These are phyloP conservation scores for Papiliotrema nemorosa DNA, from an alignment of 1,284 basidiomycete species.

Conservation along the genomic window DNA sequence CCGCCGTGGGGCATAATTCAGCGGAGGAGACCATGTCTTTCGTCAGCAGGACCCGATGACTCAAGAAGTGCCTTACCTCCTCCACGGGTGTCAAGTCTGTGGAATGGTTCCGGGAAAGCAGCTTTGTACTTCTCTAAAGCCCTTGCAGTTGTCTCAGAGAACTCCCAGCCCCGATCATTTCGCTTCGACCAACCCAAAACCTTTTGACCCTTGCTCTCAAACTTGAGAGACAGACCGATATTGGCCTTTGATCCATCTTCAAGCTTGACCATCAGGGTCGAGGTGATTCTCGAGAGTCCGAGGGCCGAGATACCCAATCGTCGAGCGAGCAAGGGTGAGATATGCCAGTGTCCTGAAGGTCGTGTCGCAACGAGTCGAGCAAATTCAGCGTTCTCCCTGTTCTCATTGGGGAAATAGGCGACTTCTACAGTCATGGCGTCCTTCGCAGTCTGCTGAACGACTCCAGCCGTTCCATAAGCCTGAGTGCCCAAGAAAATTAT, in stretches of 20 bases:
- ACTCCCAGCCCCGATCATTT: conserved; percentile 85
- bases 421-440: conserved; percentile 70
- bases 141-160: conserved; percentile 77
- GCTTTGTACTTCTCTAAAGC: conserved; percentile 79
- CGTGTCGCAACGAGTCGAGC: conserved; percentile 61
- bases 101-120: conserved; percentile 78
- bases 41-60: not conserved
- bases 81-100: conserved; percentile 61
- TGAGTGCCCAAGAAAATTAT: conserved; percentile 94
- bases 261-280: conserved; percentile 80
- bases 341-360: conserved; percentile 62
- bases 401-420: conserved; percentile 80
- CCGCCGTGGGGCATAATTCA: conserved; percentile 65
- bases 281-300: conserved; percentile 83
- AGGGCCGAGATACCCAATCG: conserved; percentile 68
- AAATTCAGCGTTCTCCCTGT: conserved; percentile 72
- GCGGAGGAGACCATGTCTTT: conserved; percentile 61
- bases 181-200: conserved; percentile 92
- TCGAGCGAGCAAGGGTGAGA: conserved; percentile 69
- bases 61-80: conserved; percentile 56
- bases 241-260: conserved; percentile 75
- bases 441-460: conserved; percentile 69
- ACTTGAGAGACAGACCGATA: conserved; percentile 91
- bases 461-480: conserved; percentile 91
- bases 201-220: conserved; percentile 93